Evolutionary conservation across 345 rosid species (phyloP).

Genomic region (Populus pruinosa): DNA sequence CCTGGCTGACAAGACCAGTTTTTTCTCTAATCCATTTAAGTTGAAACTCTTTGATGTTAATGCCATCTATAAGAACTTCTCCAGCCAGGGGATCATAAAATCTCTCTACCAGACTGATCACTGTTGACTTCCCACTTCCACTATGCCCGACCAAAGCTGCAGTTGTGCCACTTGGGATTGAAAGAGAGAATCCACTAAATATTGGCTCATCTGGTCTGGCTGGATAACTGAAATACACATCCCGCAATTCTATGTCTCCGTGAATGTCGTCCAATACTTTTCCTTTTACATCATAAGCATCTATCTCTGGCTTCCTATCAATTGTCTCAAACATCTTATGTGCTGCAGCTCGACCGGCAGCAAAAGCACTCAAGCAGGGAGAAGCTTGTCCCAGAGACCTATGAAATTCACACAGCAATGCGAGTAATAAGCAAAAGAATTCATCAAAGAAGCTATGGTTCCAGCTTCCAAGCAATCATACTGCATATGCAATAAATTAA

Average conservation of each 20-base stretch:
- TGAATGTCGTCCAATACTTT: conserved; percentile 24
- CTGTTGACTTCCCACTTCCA: conserved; percentile 50
- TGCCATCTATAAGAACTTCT: conserved; percentile 39
- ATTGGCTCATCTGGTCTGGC: conserved; percentile 38
- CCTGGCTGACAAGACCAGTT: conserved; percentile 48
- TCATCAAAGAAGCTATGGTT: background rate
- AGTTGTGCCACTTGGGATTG: conserved; percentile 31
- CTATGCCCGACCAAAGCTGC: conserved; percentile 49
- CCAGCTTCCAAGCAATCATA: background rate
- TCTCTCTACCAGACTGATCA: conserved; percentile 43
- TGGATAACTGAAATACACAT: conserved; percentile 44
- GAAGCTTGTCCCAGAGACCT: conserved; percentile 46
- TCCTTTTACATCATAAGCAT: conserved; percentile 27
- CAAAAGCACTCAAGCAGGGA: conserved; percentile 42
- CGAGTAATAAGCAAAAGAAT: background rate
- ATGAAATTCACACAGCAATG: background rate
- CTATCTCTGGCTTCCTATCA: conserved; percentile 36
- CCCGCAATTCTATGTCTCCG: conserved; percentile 38
- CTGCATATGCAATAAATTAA: too few relatives aligned
- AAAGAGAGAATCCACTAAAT: conserved; percentile 37
- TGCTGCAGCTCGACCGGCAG: conserved; percentile 45
- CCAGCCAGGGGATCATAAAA: conserved; percentile 46
- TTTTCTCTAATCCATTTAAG: conserved; percentile 45
- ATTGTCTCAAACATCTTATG: conserved; percentile 45
- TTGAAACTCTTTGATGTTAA: conserved; percentile 35